Base-by-base conservation (phyloP, 2,329 filamentous ascomycete genomes). In the Xenosphaeropsis pyriputrescens region DNA sequence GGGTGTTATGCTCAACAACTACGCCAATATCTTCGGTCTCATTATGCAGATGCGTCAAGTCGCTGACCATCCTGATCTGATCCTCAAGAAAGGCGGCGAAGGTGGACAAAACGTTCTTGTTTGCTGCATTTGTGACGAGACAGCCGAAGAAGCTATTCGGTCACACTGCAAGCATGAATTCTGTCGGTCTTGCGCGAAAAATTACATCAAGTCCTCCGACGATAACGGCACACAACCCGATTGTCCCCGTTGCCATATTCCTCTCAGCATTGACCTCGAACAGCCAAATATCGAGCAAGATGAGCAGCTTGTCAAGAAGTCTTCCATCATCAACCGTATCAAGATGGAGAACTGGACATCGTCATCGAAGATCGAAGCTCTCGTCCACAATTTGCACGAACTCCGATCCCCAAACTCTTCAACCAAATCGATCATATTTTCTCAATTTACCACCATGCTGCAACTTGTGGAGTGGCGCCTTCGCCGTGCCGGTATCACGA, bases 31-130 rank as follows among this genome's bases (percentile, higher is more conserved):
- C 46, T 98, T 98, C 51, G 89, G 88, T 53, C 70, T 98, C 39
- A 95, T 98, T 53, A 96, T 96, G 85, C 88, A 94, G 58, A 96
- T 98, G 89, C 81, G 91, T 39, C 91, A 98, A 62, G 85, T 95
- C 18, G 86, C 91, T 6, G 91, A 98, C 47, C 91, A 98, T 54
- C 91, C 91, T 0, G 91, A 98, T 60, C 61, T 98, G 29, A 82
- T 98, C 35, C 61, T 96, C 43, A 93, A 89, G 63, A 95, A 91
- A 61, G 75, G 89, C 44, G 72, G 71, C 2, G 77, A 86, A 47
- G 84, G 83, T 38, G 88, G 88, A 2, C 85, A 94, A 57, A 95
- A 96, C 45, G 69, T 94, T 11, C 65, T 94, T 29, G 78, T 94
- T 32, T 96, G 89, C 61, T 84, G 84, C 57, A 91, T 98, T 49